Evolutionary conservation across 2,329 filamentous ascomycete genomes (phyloP), one percentile per base, ranked within the genome.

Genomic region (Ophiocordyceps camponoti-leonardi): DNA sequence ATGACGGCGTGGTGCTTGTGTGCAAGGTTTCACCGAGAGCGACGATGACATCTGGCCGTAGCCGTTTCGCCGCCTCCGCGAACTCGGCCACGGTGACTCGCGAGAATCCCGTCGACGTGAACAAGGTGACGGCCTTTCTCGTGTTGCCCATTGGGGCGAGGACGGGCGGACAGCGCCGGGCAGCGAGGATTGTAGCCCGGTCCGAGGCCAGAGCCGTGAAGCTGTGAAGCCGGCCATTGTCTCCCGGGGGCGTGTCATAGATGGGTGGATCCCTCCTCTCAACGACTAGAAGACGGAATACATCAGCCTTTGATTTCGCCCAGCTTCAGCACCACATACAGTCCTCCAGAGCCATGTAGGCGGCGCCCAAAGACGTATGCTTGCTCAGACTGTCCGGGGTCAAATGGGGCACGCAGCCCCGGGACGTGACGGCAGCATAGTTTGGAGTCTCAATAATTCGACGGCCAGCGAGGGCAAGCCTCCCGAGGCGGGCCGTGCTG

Each of bases 281-380:
- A 50, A 79, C 64, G 57, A 79, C 75, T 44, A 79, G 44, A 10
- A 16, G 11, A 4, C 33, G 19, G 13, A 41, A 44, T 49, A 20
- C 46, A 47, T 26, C 26, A 18, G n/a, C n/a, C n/a, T n/a, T n/a
- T 18, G 20, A 30, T 6, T 3, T 23, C 28, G n/a, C 20, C 14
- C 33, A 31, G 6, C 6, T 3, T 12, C 14, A 6, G 13, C 10
- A 12, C 6, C 4, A 63, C 83, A 63, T 71, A 95, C 92, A 96
- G 62, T 98, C 92, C 69, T 98, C 92, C 26, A 96, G 67, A 1
- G 83, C 85, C 56, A 92, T 68, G 58, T 94, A 94, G 3, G 85
- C 71, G 23, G 83, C 83, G 26, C 68, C 67, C 48, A 93, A 69
- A 6, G 72, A 60, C 1, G 80, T 79, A 54, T 82, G 69, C 46